Base-by-base conservation (phyloP, 2,329 filamentous ascomycete species). In the Chrysosporium queenslandicum region DNA sequence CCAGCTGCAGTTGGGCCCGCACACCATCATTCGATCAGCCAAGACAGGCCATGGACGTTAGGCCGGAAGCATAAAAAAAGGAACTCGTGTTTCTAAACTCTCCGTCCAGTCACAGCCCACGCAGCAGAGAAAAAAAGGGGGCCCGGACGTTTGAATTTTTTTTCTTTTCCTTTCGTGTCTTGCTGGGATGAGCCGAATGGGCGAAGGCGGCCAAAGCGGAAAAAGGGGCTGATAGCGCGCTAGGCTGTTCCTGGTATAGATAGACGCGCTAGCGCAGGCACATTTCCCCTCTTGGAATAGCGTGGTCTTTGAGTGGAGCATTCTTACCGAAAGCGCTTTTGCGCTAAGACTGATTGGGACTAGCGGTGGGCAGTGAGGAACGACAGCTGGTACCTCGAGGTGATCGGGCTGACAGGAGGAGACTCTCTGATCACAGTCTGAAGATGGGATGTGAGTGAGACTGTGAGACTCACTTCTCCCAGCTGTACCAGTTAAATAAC, bases 221-320 rank as follows among this genome's bases (percentile, higher is more conserved):
- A 43, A 50, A 50, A 32, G 47, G 47, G 47, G 47, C 16, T 50
- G 25, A 43, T 29, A 34, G 27, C 16, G 47, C 9, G 18, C 36
- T 41, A 50, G 29, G 23, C 36, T 25, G 9, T 8, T 34, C 23
- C 39, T 8, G 47, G 47, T 16, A 21, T 41, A 25, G 39, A 41
- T 41, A 25, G 23, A 14, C 30, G 40, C 52, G 40, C 52, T 50
- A 50, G 41, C 25, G 52, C 52, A 53, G 52, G 46, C 46, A 53
- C 52, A 32, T 7, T 43, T 34, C 46, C 32, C 18, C 25, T n/a
- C 30, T n/a, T 16, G 37, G 41, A 6, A 14, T 41, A 50, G 47
- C 23, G 45, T 37, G 11, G 3, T 27, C 11, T 14, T 27, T 27
- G 20, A 18, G 30, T 21, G 45, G 32, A 18, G 9, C 30, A 27